Percentiles rank a stretch among this genome's conserved stretches.
Evolutionary conservation across 352 stramenopile genomes (phyloP).

Genomic region (Pythium pyrilobum): DNA sequence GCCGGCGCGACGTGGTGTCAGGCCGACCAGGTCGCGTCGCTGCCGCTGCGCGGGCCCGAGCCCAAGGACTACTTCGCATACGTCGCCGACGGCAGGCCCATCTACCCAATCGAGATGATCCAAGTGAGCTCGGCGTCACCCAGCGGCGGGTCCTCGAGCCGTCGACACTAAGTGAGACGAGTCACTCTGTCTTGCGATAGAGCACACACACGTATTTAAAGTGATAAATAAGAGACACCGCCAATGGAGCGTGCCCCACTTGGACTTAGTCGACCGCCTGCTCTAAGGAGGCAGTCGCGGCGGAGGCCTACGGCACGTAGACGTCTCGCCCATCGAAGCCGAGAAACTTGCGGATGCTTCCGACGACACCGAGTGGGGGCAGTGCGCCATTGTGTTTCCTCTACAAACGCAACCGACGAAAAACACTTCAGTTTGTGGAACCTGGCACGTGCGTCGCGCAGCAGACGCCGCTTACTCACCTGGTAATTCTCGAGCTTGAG

Average conservation of each 20-base stretch:
- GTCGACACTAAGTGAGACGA: constrained; percentile 1
- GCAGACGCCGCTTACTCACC: too few relatives aligned
- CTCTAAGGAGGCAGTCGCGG: too few relatives aligned
- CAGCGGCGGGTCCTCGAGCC: background rate
- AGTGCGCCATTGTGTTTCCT: constrained; percentile 63
- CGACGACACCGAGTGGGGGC: constrained; percentile 43
- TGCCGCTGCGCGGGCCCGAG: constrained; percentile 71
- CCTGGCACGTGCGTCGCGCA: too few relatives aligned
- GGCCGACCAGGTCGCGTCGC: constrained; percentile 54
- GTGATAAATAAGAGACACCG: too few relatives aligned
- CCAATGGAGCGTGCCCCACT: too few relatives aligned
- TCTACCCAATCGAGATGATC: constrained; percentile 73
- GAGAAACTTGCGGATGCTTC: constrained; percentile 69
- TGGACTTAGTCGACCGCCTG: too few relatives aligned
- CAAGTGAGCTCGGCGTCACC: constrained; percentile 47
- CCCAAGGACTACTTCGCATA: constrained; percentile 73
- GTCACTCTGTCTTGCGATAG: background rate
- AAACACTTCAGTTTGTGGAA: background rate
- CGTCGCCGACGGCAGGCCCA: constrained; percentile 57
- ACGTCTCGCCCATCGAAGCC: constrained; percentile 47
- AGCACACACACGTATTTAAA: too few relatives aligned
- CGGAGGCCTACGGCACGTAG: constrained; percentile 41
- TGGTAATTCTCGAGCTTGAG: constrained; percentile 70
- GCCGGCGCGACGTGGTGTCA: constrained; percentile 73
- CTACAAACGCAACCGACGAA: constrained; percentile 16